A percentile compares a stretch with the other conserved stretches of the same genome.
Evolutionary conservation across 108 stramenopile genomes (phyloP).

Genomic region (Bacterosira constricta): DNA sequence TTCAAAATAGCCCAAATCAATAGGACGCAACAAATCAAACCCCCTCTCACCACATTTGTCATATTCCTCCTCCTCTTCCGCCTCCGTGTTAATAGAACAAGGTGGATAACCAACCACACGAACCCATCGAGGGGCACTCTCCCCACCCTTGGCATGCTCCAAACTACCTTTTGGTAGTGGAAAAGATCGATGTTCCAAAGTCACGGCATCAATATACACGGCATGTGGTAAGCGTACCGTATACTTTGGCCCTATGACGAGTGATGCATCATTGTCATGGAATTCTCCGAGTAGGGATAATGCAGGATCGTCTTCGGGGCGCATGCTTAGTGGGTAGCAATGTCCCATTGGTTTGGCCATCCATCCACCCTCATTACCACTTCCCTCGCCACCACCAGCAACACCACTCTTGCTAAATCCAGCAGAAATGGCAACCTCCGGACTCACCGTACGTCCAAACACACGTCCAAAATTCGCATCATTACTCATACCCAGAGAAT

Average conservation of each 20-base stretch:
- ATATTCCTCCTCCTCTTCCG: constrained; percentile 12
- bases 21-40: constrained; percentile 60
- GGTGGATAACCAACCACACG: constrained; percentile 71
- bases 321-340: constrained; percentile 45
- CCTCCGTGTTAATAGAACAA: constrained; percentile 32
- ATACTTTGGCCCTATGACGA: constrained; percentile 34
- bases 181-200: constrained; percentile 66
- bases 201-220: constrained; percentile 57
- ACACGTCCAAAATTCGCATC: neutral
- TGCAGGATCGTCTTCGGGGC: constrained; percentile 31
- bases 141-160: constrained; percentile 16
- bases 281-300: constrained; percentile 8
- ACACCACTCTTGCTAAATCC: constrained; percentile 10
- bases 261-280: neutral
- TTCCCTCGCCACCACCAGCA: neutral
- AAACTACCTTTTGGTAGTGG: constrained; percentile 20
- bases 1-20: constrained; percentile 55
- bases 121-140: constrained; percentile 65
- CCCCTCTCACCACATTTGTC: constrained; percentile 46
- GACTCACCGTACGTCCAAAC: constrained; percentile 18
- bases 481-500: constrained; percentile 43
- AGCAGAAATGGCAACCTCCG: constrained; percentile 33
- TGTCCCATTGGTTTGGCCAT: constrained; percentile 21
- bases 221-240: constrained; percentile 59
- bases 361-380: constrained; percentile 1